Percentiles rank a stretch among this genome's conserved stretches.
These are phyloP conservation scores for Hypoxylon trugodes DNA, from an alignment of 495 filamentous ascomycete genomes.

Conservation along the genomic window DNA sequence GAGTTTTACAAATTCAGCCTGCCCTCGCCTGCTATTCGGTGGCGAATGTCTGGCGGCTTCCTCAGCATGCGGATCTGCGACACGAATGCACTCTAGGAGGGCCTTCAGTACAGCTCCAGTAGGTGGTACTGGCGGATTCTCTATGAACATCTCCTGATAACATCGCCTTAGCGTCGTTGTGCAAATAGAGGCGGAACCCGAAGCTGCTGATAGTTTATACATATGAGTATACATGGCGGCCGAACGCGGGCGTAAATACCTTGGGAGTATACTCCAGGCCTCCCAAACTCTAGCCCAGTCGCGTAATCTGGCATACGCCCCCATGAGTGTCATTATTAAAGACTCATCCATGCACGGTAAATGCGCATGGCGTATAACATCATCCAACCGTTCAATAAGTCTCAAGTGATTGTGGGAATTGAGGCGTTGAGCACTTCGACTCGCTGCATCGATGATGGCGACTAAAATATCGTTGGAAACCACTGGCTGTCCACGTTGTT, in stretches of 20 bases:
- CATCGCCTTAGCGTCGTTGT: conserved; percentile 59
- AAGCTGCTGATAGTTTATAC: conserved; percentile 60
- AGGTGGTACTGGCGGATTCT: conserved; percentile 62
- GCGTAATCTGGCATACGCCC: conserved; percentile 47
- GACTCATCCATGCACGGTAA: conserved; percentile 59
- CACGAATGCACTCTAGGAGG: conserved; percentile 59
- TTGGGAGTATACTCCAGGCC: conserved; percentile 65
- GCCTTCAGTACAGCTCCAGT: conserved; percentile 47
- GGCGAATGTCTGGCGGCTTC: not conserved
- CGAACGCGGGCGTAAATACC: conserved; percentile 59
- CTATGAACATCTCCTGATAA: conserved; percentile 65
- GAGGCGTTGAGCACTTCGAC: not conserved
- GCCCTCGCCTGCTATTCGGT: not conserved
- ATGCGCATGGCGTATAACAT: conserved; percentile 35
- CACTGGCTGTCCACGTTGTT: conserved; percentile 45
- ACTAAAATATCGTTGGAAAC: conserved; percentile 51
- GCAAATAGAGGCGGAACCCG: conserved; percentile 54
- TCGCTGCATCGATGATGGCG: conserved; percentile 48
- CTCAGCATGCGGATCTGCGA: conserved; percentile 55
- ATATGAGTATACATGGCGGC: conserved; percentile 64
- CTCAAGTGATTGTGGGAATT: conserved; percentile 7
- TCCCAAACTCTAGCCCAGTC: conserved; percentile 69
- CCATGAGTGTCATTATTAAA: conserved; percentile 58
- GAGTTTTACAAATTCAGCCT: conserved; percentile 29
- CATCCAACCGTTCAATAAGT: conserved; percentile 40